Conservation (phyloP, 192 early-diverging fungal genomes). For the Glomus cerebriforme region DNA sequence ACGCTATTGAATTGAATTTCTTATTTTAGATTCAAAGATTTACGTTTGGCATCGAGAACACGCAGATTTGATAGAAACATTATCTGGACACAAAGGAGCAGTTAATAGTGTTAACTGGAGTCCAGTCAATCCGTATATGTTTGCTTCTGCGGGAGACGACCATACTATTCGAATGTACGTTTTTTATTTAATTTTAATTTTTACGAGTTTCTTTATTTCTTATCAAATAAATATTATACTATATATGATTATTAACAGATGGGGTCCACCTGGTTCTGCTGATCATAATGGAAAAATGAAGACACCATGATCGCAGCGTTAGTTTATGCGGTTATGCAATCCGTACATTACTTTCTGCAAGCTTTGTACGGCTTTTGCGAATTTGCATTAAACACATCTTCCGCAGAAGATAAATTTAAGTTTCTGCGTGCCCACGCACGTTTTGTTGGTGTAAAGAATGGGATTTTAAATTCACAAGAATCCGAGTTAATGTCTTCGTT, state of each 20-base stretch:
- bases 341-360: background rate
- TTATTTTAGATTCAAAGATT: slow-evolving; percentile 58
- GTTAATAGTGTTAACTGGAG: slow-evolving; percentile 83
- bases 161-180: slow-evolving; percentile 77
- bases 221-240: background rate
- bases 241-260: slow-evolving; percentile 11
- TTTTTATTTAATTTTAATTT: background rate
- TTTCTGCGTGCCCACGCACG: background rate
- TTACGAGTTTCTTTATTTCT: background rate
- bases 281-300: slow-evolving; percentile 31
- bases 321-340: background rate
- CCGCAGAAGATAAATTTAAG: background rate
- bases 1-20: background rate
- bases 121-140: slow-evolving; percentile 59
- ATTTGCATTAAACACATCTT: background rate
- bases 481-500: background rate
- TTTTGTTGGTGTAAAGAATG: background rate
- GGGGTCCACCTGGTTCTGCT: slow-evolving; percentile 24
- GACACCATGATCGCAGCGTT: slow-evolving; percentile 10
- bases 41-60: slow-evolving; percentile 84
- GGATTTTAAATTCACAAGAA: background rate
- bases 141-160: slow-evolving; percentile 85
- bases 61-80: slow-evolving; percentile 63
- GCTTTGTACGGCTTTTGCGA: background rate
- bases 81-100: slow-evolving; percentile 65